Evolutionary conservation across 306 rosid genomes (phyloP).

Genomic region (Quercus robur): DNA sequence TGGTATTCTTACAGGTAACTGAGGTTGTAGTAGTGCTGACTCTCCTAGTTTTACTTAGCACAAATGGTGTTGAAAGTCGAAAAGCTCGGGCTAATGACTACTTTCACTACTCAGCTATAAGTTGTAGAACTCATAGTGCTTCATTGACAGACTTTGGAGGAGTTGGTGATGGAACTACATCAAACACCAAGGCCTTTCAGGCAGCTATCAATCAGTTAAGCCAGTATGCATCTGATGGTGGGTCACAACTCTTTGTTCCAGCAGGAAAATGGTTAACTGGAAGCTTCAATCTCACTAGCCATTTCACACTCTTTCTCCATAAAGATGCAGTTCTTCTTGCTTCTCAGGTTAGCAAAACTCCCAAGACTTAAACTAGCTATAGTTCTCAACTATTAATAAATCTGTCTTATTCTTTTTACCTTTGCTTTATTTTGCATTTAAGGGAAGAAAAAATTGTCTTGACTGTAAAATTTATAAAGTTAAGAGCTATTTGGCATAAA

Average conservation of each 20-base stretch:
- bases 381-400: neutral
- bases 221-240: conserved; percentile 49
- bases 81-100: conserved; percentile 1
- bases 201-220: conserved; percentile 52
- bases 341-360: conserved; percentile 47
- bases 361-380: neutral
- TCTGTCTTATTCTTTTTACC: neutral
- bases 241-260: conserved; percentile 68
- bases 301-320: conserved; percentile 59
- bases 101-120: conserved; percentile 56
- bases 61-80: conserved; percentile 45
- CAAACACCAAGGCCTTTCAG: conserved; percentile 66
- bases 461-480: too few relatives aligned
- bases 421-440: too few relatives aligned
- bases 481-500: too few relatives aligned
- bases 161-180: conserved; percentile 74
- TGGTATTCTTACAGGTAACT: neutral
- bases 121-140: conserved; percentile 68
- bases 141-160: conserved; percentile 71
- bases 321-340: conserved; percentile 76
- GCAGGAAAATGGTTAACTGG: conserved; percentile 86
- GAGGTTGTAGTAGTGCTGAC: conserved; percentile 4
- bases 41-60: conserved; percentile 25
- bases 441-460: too few relatives aligned
- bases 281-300: conserved; percentile 69